Evolutionary conservation across 768 basidiomycete genomes (phyloP).

Genomic region (Termitomyces sp.): DNA sequence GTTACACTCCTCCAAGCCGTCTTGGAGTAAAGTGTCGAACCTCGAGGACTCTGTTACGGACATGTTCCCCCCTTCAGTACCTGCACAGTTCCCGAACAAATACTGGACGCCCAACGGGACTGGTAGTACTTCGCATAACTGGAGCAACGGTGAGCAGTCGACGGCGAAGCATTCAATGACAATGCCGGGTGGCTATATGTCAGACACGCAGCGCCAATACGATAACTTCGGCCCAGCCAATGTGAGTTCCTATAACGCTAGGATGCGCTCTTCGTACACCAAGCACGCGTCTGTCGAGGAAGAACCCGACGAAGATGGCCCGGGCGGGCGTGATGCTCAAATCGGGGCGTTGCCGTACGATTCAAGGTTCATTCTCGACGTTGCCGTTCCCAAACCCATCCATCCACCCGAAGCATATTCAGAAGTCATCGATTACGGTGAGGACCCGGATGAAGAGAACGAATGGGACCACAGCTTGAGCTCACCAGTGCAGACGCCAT

Average conservation of each 20-base stretch:
- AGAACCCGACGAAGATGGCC: constrained; percentile 38
- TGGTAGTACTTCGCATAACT: constrained; percentile 7
- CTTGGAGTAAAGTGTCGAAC: constrained; percentile 3
- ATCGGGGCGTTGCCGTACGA: constrained; percentile 30
- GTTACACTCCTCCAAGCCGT: constrained; percentile 6
- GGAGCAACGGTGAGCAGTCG: constrained; percentile 6
- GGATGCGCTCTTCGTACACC: constrained; percentile 4
- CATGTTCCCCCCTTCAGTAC: not conserved
- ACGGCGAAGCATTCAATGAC: not conserved
- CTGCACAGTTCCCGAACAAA: constrained; percentile 1
- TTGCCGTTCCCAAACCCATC: constrained; percentile 39
- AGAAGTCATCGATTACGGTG: constrained; percentile 30
- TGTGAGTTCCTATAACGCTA: not conserved
- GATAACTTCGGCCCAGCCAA: not conserved
- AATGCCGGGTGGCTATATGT: constrained; percentile 8
- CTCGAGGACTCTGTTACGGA: constrained; percentile 3
- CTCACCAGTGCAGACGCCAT: constrained; percentile 21
- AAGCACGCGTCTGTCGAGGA: constrained; percentile 42
- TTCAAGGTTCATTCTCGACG: constrained; percentile 28
- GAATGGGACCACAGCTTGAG: constrained; percentile 15
- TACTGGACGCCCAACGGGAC: constrained; percentile 14
- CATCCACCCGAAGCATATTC: constrained; percentile 31
- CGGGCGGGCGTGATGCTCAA: constrained; percentile 14
- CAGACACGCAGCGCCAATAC: not conserved
- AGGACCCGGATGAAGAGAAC: constrained; percentile 17